A percentile compares a stretch with the other conserved stretches of the same genome.
These are phyloP conservation scores for Lipomyces japonicus DNA, from an alignment of 805 yeast genomes.

Conservation along the genomic window DNA sequence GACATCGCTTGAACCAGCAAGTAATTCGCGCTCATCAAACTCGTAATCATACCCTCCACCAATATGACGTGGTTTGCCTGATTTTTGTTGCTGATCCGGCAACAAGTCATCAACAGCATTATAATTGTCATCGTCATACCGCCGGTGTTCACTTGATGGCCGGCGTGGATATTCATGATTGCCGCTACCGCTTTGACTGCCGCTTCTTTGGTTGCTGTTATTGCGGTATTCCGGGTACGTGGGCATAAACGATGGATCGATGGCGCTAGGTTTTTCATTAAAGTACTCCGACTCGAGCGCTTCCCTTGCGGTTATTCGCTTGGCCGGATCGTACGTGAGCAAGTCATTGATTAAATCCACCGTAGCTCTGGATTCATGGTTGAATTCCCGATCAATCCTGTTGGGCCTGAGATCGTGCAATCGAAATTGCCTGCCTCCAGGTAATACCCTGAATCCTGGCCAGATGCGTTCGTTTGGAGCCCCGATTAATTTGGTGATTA, in stretches of 20 bases:
- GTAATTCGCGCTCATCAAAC: conserved; percentile 1
- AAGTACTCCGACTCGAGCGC: conserved; percentile 73
- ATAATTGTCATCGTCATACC: background rate
- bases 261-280: conserved; percentile 53
- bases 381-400: conserved; percentile 44
- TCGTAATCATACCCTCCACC: conserved; percentile 5
- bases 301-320: conserved; percentile 60
- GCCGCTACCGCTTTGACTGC: background rate
- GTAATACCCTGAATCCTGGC: conserved; percentile 71
- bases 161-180: background rate
- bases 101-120: background rate
- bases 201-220: background rate
- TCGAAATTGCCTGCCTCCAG: conserved; percentile 53
- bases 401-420: conserved; percentile 18
- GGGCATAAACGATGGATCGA: conserved; percentile 18
- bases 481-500: conserved; percentile 78
- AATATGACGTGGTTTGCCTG: no score
- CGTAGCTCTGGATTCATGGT: conserved; percentile 43
- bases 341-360: conserved; percentile 62
- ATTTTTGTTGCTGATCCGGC: no score
- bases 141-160: background rate
- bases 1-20: no score
- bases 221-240: conserved; percentile 18
- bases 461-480: conserved; percentile 68
- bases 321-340: conserved; percentile 62